Percentiles rank a stretch among this genome's conserved stretches.
Evolutionary conservation across 192 early-diverging fungal species (phyloP).

Genomic region (Coemansia erecta): DNA sequence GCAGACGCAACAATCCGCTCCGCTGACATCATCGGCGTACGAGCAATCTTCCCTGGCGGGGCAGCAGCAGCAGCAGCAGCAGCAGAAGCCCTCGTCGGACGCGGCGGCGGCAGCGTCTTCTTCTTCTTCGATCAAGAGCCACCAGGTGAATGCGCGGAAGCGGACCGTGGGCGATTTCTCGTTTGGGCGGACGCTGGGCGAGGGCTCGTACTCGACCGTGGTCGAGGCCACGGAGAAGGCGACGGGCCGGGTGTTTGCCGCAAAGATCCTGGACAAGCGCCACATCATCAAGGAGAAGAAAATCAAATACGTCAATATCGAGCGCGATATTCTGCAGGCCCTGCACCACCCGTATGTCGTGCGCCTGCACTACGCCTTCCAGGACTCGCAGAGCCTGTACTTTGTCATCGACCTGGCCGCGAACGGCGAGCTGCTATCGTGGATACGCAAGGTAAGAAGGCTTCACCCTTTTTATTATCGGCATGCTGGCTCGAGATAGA

Average conservation of each 20-base stretch:
- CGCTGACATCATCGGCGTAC: neutral
- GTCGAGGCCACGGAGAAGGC: constrained; percentile 72
- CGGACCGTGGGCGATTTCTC: constrained; percentile 80
- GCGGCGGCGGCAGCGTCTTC: no score
- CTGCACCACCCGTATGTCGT: constrained; percentile 90
- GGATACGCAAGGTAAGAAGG: constrained; percentile 72
- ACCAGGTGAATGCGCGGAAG: constrained; percentile 53
- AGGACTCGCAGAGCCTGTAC: constrained; percentile 86
- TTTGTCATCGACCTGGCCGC: constrained; percentile 88
- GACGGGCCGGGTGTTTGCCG: constrained; percentile 73
- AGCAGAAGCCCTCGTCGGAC: no score
- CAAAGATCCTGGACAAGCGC: constrained; percentile 86
- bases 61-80: constrained; percentile 13
- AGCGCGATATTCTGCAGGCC: constrained; percentile 83
- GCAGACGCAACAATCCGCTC: neutral
- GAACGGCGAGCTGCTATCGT: constrained; percentile 89
- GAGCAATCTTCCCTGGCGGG: neutral
- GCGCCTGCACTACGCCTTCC: constrained; percentile 92
- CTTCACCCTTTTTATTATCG: no score
- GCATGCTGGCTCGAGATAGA: no score
- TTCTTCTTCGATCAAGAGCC: no score
- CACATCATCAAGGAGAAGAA: constrained; percentile 96
- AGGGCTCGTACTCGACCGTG: constrained; percentile 96
- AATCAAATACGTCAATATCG: constrained; percentile 93
- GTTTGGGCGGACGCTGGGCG: constrained; percentile 82